phyloP scores from a whole-genome alignment of 176 grass and related monocot genomes.

The Aechmea fasciata region DNA sequence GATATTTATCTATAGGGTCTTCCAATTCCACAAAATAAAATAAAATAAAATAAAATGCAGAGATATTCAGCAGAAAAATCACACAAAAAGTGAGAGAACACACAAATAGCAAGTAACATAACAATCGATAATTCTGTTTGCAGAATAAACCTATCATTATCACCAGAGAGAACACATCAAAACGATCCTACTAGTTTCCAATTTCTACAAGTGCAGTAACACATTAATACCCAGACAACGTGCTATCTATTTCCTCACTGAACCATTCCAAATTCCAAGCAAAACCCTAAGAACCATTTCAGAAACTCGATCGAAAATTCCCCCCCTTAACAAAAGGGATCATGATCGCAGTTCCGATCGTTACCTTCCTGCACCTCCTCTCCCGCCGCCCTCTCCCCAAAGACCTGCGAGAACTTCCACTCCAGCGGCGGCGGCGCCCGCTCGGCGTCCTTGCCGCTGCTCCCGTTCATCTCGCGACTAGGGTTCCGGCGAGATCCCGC shows the following conservation, averaged over 20 bases:
- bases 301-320: background rate
- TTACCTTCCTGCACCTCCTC: slow-evolving; percentile 93
- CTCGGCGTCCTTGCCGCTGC: slow-evolving; percentile 18
- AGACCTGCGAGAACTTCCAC: slow-evolving; percentile 87
- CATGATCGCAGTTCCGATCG: slow-evolving; percentile 16
- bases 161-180: background rate
- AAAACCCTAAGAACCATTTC: slow-evolving; percentile 4
- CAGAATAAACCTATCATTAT: background rate
- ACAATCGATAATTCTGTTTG: no score
- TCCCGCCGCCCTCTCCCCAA: slow-evolving; percentile 68
- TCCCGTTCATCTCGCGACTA: slow-evolving; percentile 38
- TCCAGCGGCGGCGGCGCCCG: slow-evolving; percentile 38
- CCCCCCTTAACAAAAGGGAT: slow-evolving; percentile 37
- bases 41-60: no score
- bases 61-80: no score
- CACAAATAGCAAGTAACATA: no score
- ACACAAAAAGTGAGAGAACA: no score
- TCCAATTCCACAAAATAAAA: no score
- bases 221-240: background rate
- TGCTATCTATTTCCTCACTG: background rate
- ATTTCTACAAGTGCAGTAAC: background rate
- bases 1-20: no score
- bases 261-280: background rate
- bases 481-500: background rate
- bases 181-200: background rate